These are phyloP conservation scores for Hypoxylon sp. DNA, from an alignment of 2,329 filamentous ascomycete genomes.

Conservation along the genomic window DNA sequence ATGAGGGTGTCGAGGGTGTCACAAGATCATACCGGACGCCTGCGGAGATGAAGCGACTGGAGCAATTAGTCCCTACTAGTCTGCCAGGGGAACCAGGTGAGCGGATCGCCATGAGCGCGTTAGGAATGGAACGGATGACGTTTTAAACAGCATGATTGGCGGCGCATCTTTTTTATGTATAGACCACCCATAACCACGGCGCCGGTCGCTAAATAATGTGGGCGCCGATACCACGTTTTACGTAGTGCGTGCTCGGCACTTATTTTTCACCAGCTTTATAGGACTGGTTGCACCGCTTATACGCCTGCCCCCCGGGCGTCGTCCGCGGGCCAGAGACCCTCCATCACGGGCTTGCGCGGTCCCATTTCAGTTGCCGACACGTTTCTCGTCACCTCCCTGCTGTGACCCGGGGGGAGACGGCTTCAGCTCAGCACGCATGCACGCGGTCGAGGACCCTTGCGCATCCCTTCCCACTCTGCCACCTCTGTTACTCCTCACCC, in stretches of 20 bases:
- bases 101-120: constrained; percentile 24
- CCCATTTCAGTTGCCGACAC: constrained; percentile 37
- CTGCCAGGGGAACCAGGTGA: constrained; percentile 36
- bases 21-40: constrained; percentile 12
- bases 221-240: constrained; percentile 34
- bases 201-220: constrained; percentile 22
- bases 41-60: constrained; percentile 4
- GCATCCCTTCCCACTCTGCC: neutral
- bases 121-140: constrained; percentile 29
- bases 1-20: too few relatives aligned
- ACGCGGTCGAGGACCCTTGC: constrained; percentile 17
- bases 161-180: constrained; percentile 22
- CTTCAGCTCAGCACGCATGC: too few relatives aligned
- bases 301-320: constrained; percentile 25
- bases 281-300: too few relatives aligned
- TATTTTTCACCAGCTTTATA: too few relatives aligned
- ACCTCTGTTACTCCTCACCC: too few relatives aligned
- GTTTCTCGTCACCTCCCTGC: constrained; percentile 10
- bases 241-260: constrained; percentile 31
- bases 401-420: constrained; percentile 1
- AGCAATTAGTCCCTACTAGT: constrained; percentile 15
- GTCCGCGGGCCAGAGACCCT: constrained; percentile 5
- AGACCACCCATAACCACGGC: constrained; percentile 34
- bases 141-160: constrained; percentile 27
- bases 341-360: too few relatives aligned